Evolutionary conservation across 139 green algal species (phyloP).

Genomic region (Edaphochlamys debaryana): DNA sequence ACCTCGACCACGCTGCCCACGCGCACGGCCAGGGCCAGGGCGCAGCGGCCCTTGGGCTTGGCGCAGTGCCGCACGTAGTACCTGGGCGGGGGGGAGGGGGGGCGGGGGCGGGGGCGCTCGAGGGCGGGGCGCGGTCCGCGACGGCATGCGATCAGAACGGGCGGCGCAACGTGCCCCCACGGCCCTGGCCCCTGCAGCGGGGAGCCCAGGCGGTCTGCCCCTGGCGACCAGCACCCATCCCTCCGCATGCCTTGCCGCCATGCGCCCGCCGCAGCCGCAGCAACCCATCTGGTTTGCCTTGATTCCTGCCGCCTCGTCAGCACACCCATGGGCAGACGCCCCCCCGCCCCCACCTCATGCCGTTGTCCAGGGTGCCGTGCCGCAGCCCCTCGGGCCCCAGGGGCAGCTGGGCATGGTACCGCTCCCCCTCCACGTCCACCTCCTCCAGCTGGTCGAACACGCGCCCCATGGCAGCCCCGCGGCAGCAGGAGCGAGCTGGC

Average conservation of each 20-base stretch:
- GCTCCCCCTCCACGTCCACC: conserved; percentile 42
- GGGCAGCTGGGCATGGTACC: conserved; percentile 26
- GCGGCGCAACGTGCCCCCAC: too few species aligned
- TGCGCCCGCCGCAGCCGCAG: too few species aligned
- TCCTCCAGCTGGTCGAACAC: conserved; percentile 37
- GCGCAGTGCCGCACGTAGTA: conserved; percentile 80
- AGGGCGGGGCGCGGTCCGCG: too few species aligned
- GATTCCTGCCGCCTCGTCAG: too few species aligned
- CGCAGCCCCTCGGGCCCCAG: conserved; percentile 53
- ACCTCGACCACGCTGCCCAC: conserved; percentile 42
- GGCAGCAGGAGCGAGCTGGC: neutral
- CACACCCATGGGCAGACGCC: too few species aligned
- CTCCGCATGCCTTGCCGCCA: too few species aligned
- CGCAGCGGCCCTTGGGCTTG: conserved; percentile 78
- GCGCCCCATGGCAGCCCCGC: neutral
- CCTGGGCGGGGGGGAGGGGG: conserved; percentile 37
- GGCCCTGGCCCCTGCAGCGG: too few species aligned
- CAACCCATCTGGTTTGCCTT: too few species aligned
- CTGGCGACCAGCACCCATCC: too few species aligned
- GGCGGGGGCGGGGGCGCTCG: too few species aligned
- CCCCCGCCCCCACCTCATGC: conserved; percentile 54
- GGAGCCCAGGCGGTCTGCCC: too few species aligned
- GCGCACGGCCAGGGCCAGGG: conserved; percentile 76
- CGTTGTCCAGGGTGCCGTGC: conserved; percentile 65
- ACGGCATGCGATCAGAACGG: too few species aligned